phyloP scores from a whole-genome alignment of 2,329 filamentous ascomycete genomes.

The Aspergillus sp. region DNA sequence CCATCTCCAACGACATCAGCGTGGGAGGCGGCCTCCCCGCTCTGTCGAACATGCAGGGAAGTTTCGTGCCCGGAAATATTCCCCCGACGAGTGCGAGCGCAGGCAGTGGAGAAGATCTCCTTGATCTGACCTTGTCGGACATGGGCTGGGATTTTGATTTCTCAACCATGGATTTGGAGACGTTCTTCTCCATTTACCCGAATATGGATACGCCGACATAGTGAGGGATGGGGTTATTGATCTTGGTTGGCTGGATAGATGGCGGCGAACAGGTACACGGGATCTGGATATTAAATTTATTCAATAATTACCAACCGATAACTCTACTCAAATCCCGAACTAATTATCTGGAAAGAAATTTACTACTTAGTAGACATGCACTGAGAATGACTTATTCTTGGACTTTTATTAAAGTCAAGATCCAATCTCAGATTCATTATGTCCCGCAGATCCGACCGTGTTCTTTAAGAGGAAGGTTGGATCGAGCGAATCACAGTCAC shows the following conservation, averaged over 20 bases:
- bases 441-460: too few relatives aligned
- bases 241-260: not conserved
- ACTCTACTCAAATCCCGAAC: too few relatives aligned
- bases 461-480: too few relatives aligned
- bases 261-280: not conserved
- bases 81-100: conserved; percentile 21
- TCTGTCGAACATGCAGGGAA: conserved; percentile 21
- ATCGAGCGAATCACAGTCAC: too few relatives aligned
- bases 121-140: conserved; percentile 36
- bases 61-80: conserved; percentile 18
- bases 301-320: too few relatives aligned
- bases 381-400: too few relatives aligned
- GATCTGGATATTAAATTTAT: too few relatives aligned
- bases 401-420: too few relatives aligned
- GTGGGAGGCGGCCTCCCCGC: conserved; percentile 4
- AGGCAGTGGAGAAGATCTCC: conserved; percentile 29
- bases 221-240: not conserved
- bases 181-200: conserved; percentile 36
- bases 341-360: too few relatives aligned
- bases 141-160: conserved; percentile 41
- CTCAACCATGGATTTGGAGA: conserved; percentile 39
- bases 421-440: too few relatives aligned
- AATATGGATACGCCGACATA: conserved; percentile 13
- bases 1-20: not conserved
- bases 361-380: too few relatives aligned